phyloP scores from a whole-genome alignment of 352 stramenopile species.

The Globisporangium yorkense region DNA sequence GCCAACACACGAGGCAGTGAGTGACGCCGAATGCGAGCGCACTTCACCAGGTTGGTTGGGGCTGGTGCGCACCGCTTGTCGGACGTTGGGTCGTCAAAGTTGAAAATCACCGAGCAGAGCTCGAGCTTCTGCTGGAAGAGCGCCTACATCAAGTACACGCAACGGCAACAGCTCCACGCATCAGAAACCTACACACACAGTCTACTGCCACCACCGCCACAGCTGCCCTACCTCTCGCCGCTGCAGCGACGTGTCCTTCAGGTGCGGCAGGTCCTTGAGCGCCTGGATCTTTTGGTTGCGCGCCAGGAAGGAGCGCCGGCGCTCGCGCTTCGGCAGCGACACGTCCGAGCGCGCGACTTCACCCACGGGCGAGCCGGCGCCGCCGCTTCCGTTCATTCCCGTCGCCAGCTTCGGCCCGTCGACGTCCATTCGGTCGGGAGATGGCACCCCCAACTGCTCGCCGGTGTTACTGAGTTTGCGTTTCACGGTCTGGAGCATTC shows the following conservation, averaged over 20 bases:
- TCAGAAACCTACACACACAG: neutral
- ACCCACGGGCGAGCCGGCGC: constrained; percentile 39
- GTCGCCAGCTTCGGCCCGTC: constrained; percentile 33
- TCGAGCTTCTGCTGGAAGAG: constrained; percentile 96
- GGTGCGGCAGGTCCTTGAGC: constrained; percentile 76
- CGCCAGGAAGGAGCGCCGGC: constrained; percentile 74
- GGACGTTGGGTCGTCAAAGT: constrained; percentile 94
- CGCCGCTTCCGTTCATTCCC: constrained; percentile 11
- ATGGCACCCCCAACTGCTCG: constrained; percentile 48
- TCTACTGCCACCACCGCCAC: no score
- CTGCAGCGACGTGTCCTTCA: constrained; percentile 84
- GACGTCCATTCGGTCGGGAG: constrained; percentile 55
- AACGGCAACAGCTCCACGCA: neutral
- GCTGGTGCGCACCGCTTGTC: constrained; percentile 77
- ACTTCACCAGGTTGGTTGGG: no score
- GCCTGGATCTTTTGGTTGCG: constrained; percentile 86
- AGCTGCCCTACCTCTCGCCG: constrained; percentile 39
- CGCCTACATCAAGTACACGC: constrained; percentile 49
- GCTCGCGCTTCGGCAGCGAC: constrained; percentile 75
- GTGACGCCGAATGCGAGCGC: neutral
- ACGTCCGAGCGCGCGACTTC: constrained; percentile 80
- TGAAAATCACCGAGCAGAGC: constrained; percentile 95
- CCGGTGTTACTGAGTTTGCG: constrained; percentile 84
- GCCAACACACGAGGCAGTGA: neutral
- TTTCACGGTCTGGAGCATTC: constrained; percentile 88